Evolutionary conservation across 2,329 filamentous ascomycete genomes (phyloP).

Genomic region (Venturia aucupariae): DNA sequence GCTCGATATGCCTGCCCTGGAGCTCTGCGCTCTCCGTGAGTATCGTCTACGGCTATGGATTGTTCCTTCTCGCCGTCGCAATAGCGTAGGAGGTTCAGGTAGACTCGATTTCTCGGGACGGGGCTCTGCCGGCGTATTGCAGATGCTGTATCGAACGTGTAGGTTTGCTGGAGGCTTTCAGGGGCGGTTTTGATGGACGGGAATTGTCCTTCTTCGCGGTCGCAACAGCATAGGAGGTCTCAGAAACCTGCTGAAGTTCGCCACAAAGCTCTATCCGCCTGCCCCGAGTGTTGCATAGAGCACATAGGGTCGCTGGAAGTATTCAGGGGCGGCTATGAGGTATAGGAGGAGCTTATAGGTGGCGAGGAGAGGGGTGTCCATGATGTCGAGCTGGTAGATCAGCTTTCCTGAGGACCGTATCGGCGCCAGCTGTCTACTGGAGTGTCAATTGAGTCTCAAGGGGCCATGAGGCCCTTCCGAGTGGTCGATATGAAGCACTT

Average conservation of each 20-base stretch:
- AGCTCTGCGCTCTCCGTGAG: no score
- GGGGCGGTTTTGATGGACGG: no score
- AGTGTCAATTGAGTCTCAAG: neutral
- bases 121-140: neutral
- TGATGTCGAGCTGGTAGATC: neutral
- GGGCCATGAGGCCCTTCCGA: neutral
- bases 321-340: neutral
- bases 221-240: no score
- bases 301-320: neutral
- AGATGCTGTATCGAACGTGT: neutral
- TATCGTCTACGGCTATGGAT: no score
- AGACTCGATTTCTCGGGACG: neutral
- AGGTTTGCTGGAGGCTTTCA: neutral
- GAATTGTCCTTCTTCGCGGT: no score
- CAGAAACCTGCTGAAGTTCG: no score
- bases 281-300: no score
- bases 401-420: neutral
- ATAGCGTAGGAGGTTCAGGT: neutral
- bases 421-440: neutral
- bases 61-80: neutral
- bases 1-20: no score
- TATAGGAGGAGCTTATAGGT: neutral
- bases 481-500: neutral
- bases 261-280: no score
- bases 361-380: neutral